phyloP scores from a whole-genome alignment of 2,329 filamentous ascomycete species.

The Penicillium sp. region DNA sequence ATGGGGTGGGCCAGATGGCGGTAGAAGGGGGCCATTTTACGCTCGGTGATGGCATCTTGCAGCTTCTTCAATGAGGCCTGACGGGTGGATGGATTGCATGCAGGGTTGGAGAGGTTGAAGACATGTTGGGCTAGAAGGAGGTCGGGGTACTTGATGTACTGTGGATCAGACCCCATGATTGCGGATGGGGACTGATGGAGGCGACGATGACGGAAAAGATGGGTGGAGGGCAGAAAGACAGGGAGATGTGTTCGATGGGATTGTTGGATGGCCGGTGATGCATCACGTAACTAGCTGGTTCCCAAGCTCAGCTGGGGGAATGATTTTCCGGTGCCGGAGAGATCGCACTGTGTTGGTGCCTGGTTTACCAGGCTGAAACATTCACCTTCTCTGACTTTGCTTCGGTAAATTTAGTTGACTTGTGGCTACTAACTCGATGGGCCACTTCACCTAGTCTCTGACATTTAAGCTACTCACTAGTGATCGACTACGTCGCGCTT shows the following conservation, averaged over 20 bases:
- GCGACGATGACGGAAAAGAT: constrained; percentile 6
- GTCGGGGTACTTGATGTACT: constrained; percentile 67
- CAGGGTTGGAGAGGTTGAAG: constrained; percentile 68
- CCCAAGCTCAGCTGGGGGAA: constrained; percentile 42
- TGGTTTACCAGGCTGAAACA: neutral
- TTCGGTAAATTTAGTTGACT: neutral
- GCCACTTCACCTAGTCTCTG: neutral
- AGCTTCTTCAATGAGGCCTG: constrained; percentile 62
- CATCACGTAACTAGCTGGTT: constrained; percentile 23
- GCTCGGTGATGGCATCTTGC: constrained; percentile 65
- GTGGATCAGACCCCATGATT: constrained; percentile 65
- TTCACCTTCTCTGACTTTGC: neutral
- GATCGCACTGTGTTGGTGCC: neutral
- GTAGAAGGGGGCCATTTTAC: constrained; percentile 70
- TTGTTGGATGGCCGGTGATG: constrained; percentile 17
- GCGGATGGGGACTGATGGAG: constrained; percentile 25
- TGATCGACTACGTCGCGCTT: neutral
- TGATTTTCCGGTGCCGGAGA: constrained; percentile 34
- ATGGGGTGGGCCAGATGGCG: constrained; percentile 66
- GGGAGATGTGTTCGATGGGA: constrained; percentile 26
- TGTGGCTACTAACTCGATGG: neutral
- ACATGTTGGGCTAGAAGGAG: constrained; percentile 68
- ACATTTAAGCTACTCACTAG: neutral
- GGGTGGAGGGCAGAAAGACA: constrained; percentile 12
- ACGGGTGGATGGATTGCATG: constrained; percentile 56